Percentiles rank a stretch among this genome's conserved stretches.
Evolutionary conservation across 345 rosid genomes (phyloP).

Genomic region (Gossypium rotundifolium): DNA sequence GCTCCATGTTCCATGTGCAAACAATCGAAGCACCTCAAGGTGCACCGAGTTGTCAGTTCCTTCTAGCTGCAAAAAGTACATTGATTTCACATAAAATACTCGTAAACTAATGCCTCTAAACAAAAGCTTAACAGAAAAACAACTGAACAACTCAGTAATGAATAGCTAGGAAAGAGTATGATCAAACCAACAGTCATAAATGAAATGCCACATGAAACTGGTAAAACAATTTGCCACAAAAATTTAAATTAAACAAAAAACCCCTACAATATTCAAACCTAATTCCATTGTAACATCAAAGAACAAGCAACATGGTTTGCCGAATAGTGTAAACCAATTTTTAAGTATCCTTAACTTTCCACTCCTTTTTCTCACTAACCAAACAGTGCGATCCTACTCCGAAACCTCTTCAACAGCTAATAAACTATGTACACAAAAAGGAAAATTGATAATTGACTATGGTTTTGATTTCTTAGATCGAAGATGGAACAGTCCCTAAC

Average conservation of each 20-base stretch:
- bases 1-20: slow-evolving; percentile 89
- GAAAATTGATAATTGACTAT: neutral
- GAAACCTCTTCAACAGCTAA: neutral
- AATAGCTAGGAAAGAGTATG: neutral
- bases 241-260: neutral
- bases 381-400: neutral
- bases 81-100: neutral
- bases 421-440: neutral
- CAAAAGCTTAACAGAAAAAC: neutral
- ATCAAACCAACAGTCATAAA: neutral
- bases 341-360: neutral
- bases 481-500: slow-evolving; percentile 17
- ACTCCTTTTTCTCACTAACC: slow-evolving; percentile 11
- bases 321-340: neutral
- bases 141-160: neutral
- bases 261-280: neutral
- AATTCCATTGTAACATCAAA: neutral
- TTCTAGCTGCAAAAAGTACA: slow-evolving; percentile 57
- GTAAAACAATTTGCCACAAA: neutral
- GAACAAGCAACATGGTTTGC: neutral
- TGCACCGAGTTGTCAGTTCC: slow-evolving; percentile 52
- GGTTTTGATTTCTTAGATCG: neutral
- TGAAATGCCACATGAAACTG: neutral
- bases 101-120: neutral
- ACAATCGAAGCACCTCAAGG: slow-evolving; percentile 64